phyloP scores from a whole-genome alignment of 495 filamentous ascomycete species.

The Podospora bellae-mahoneyi region DNA sequence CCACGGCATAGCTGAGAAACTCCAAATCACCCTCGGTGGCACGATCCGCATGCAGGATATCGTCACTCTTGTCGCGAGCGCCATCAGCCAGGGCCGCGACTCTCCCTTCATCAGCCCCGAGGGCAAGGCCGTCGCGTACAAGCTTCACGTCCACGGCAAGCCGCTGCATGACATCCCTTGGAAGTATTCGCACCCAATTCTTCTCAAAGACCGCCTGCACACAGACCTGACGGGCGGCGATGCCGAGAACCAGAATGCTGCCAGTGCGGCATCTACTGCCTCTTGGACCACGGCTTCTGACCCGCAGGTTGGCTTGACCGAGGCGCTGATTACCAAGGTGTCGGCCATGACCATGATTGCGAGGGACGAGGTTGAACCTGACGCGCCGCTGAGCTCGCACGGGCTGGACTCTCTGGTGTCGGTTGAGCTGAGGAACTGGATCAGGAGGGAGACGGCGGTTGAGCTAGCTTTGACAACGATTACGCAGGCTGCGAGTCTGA shows the following conservation, averaged over 20 bases:
- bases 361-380: conserved; percentile 3
- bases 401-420: conserved; percentile 1
- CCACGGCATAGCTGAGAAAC: neutral
- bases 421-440: conserved; percentile 3
- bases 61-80: neutral
- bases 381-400: conserved; percentile 1
- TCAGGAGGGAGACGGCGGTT: neutral
- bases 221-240: neutral
- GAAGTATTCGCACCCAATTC: neutral
- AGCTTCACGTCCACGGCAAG: neutral
- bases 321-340: conserved; percentile 2
- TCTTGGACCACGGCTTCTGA: neutral
- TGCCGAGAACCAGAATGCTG: neutral
- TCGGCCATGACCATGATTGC: conserved; percentile 6
- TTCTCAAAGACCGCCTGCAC: conserved; percentile 2
- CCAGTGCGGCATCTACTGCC: neutral
- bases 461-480: conserved; percentile 3
- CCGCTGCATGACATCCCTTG: neutral
- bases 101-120: conserved; percentile 3
- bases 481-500: conserved; percentile 1
- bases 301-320: neutral
- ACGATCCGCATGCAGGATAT: neutral
- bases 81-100: neutral
- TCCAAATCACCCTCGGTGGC: neutral
- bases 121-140: neutral